A percentile compares a stretch with the other conserved stretches of the same genome.
These are phyloP conservation scores for Ustilago hordei DNA, from an alignment of 1,284 basidiomycete species.

Conservation along the genomic window DNA sequence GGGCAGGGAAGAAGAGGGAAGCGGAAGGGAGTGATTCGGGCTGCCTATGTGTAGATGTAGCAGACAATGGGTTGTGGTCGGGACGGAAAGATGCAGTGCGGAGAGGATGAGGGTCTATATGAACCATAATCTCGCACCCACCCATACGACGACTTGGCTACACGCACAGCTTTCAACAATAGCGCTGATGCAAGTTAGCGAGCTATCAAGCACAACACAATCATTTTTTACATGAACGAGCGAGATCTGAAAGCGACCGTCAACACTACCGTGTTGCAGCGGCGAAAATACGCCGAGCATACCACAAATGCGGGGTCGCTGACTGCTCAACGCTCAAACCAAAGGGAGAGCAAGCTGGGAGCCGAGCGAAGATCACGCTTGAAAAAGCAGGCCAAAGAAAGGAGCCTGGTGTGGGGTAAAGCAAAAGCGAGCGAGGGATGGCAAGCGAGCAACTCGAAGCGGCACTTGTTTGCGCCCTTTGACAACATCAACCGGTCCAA, in stretches of 20 bases:
- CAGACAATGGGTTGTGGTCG: not conserved
- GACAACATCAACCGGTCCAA: not conserved
- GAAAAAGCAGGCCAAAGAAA: not conserved
- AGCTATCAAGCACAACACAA: conserved; percentile 5
- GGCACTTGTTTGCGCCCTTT: not conserved
- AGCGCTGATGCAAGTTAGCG: not conserved
- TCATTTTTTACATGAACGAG: not conserved
- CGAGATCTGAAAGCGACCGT: conserved; percentile 9
- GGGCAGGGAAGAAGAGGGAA: not conserved
- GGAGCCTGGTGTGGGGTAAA: not conserved
- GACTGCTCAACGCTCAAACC: not conserved
- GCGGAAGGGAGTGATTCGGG: not conserved
- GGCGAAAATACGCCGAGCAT: not conserved
- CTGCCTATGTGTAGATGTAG: not conserved
- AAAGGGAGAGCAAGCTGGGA: not conserved
- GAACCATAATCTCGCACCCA: not conserved
- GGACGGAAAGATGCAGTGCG: not conserved
- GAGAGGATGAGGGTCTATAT: conserved; percentile 3
- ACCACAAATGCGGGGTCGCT: conserved; percentile 4
- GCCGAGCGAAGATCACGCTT: conserved; percentile 2
- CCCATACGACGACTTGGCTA: not conserved
- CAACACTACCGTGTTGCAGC: not conserved
- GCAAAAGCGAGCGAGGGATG: not conserved
- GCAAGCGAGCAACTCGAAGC: conserved; percentile 40
- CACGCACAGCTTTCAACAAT: conserved; percentile 5